Percentiles rank a stretch among this genome's conserved stretches.
These are phyloP conservation scores for Ceratocystis papillata DNA, from an alignment of 2,329 filamentous ascomycete species.

Conservation along the genomic window DNA sequence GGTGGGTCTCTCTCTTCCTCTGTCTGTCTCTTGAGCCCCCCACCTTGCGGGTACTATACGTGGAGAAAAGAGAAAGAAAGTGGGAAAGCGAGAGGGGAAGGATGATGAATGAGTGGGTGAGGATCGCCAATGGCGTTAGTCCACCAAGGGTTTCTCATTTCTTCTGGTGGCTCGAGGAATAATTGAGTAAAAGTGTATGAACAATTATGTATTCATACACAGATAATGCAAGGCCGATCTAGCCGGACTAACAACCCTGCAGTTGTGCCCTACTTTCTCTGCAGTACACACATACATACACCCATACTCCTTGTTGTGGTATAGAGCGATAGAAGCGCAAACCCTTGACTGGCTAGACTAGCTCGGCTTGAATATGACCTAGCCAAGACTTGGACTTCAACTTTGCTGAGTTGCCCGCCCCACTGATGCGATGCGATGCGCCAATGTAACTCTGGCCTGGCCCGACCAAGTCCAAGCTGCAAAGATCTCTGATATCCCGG, in stretches of 20 bases:
- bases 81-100: neutral
- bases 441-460: slow-evolving; percentile 7
- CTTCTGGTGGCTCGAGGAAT: too few relatives aligned
- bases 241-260: too few relatives aligned
- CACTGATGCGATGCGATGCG: slow-evolving; percentile 13
- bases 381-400: neutral
- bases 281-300: neutral
- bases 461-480: slow-evolving; percentile 1
- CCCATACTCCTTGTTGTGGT: neutral
- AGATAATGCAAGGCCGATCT: neutral
- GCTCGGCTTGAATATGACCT: too few relatives aligned
- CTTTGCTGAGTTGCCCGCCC: slow-evolving; percentile 1
- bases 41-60: neutral
- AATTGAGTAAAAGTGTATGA: too few relatives aligned
- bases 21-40: neutral
- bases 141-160: neutral
- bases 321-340: neutral
- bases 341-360: neutral
- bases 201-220: neutral
- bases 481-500: slow-evolving; percentile 10
- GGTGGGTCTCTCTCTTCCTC: neutral
- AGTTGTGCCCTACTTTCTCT: neutral
- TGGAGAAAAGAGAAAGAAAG: neutral
- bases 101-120: neutral
- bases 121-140: neutral